phyloP scores from a whole-genome alignment of 495 filamentous ascomycete genomes.

The Lophium mytilinum region DNA sequence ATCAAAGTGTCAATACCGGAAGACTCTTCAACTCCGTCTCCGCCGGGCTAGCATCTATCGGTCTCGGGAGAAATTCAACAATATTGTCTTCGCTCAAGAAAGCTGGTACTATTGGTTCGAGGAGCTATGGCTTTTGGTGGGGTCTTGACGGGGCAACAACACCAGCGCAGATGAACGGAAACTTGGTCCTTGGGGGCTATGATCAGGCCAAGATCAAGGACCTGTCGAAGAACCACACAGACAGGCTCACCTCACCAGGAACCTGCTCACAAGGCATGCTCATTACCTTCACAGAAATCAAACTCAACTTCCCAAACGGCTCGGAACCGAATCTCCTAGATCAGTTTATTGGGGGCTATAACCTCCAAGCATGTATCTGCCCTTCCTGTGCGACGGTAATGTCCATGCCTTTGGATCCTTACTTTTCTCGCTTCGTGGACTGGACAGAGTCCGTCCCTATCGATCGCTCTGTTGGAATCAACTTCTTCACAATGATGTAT shows the following conservation, averaged over 20 bases:
- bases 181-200: slow-evolving; percentile 39
- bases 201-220: slow-evolving; percentile 37
- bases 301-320: slow-evolving; percentile 34
- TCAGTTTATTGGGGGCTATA: not conserved
- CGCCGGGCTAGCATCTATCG: slow-evolving; percentile 4
- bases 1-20: not conserved
- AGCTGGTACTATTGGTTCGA: slow-evolving; percentile 33
- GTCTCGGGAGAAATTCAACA: slow-evolving; percentile 39
- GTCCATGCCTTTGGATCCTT: slow-evolving; percentile 23
- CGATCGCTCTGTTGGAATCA: slow-evolving; percentile 4
- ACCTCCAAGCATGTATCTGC: slow-evolving; percentile 23
- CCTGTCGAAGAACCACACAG: slow-evolving; percentile 24
- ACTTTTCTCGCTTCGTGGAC: slow-evolving; percentile 22
- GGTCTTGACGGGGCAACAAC: slow-evolving; percentile 34
- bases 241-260: slow-evolving; percentile 6
- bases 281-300: slow-evolving; percentile 31
- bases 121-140: slow-evolving; percentile 38
- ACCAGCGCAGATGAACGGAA: slow-evolving; percentile 32
- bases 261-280: slow-evolving; percentile 31
- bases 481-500: slow-evolving; percentile 20
- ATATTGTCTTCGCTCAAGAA: slow-evolving; percentile 31
- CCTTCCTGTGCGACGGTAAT: slow-evolving; percentile 18
- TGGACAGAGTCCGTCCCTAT: slow-evolving; percentile 11
- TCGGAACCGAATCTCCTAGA: slow-evolving; percentile 26
- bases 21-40: not conserved